phyloP scores from a whole-genome alignment of 2,329 filamentous ascomycete species.

The Arthrobotrys conoides region DNA sequence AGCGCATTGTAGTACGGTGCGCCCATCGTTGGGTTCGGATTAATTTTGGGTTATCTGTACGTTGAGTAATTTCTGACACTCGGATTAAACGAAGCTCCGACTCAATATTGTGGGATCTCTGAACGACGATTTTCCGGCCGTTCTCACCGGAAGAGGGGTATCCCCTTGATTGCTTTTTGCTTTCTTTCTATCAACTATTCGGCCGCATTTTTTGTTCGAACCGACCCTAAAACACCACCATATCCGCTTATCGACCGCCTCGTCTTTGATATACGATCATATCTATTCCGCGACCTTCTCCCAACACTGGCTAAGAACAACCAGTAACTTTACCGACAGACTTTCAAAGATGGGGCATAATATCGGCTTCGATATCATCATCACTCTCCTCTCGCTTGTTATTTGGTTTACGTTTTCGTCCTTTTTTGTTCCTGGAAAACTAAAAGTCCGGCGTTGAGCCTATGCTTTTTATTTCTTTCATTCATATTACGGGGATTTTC shows the following conservation, averaged over 20 bases:
- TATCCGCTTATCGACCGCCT: not conserved
- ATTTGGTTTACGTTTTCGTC: not conserved
- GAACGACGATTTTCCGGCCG: too few species aligned
- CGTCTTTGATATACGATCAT: not conserved
- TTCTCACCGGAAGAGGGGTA: not conserved
- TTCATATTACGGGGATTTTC: conserved; percentile 24
- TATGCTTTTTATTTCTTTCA: conserved; percentile 3
- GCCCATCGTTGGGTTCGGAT: not conserved
- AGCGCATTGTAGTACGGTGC: conserved; percentile 29
- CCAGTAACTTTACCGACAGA: conserved; percentile 6
- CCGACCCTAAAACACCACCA: not conserved
- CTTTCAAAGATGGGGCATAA: not conserved
- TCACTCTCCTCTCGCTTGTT: not conserved
- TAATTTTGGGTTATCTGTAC: not conserved
- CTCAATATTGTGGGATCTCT: not conserved
- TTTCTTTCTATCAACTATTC: not conserved
- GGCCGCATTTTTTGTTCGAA: not conserved
- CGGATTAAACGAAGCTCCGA: not conserved
- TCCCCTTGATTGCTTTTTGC: not conserved
- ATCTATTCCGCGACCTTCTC: not conserved
- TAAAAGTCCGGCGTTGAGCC: conserved; percentile 52
- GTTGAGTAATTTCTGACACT: not conserved
- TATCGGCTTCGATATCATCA: not conserved
- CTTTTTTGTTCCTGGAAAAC: conserved; percentile 20
- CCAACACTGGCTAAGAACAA: not conserved